Evolutionary conservation across 2,329 filamentous ascomycete species (phyloP), one percentile per base, ranked within the genome.

Genomic region (Scolecobasidium constrictum): DNA sequence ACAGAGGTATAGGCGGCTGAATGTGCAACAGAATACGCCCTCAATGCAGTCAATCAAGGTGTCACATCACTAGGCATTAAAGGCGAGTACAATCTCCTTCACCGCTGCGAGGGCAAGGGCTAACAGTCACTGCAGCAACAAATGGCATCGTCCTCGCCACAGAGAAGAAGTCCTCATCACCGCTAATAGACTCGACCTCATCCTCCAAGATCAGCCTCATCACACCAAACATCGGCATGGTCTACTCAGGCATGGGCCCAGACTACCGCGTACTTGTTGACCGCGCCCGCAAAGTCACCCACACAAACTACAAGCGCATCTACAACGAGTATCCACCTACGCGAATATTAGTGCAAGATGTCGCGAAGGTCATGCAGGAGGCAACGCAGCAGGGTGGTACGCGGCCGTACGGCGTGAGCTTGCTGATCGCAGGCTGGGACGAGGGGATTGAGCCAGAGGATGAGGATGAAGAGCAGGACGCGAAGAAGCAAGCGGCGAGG

Each of bases 241-340:
- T 98, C 57, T 98, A 98, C 71, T 88, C 87, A 41, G 92, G 92
- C 62, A 98, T 98, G 92, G 90, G 92, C 21, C 92, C 92, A 47
- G 92, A 98, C 67, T 98, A 96, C 72, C 81, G 92, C 64, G 86
- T 98, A 45, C 77, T 98, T 43, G 92, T 96, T 55, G 92, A 98
- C 73, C 90, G 88, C 66, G 92, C 92, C 54, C 87, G 92, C 61
- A 98, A 96, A 68, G 92, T 95, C 53, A 94, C 88, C 44, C 92
- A 98, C 70, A 94, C 92, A 38, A 83, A 81, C 64, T 98, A 98
- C 80, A 98, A 98, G 78, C 86, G 92, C 65, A 88, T 98, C 71
- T 98, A 98, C 75, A 98, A 98, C 69, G 92, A 98, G 71, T 98
- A 98, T 71, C 92, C 92, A n/a, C 92, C 92, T 4, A 98, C 92